Evolutionary conservation across 1,284 basidiomycete genomes (phyloP), one percentile per base, ranked within the genome.

Genomic region (Mycosarcoma mackinlayi): DNA sequence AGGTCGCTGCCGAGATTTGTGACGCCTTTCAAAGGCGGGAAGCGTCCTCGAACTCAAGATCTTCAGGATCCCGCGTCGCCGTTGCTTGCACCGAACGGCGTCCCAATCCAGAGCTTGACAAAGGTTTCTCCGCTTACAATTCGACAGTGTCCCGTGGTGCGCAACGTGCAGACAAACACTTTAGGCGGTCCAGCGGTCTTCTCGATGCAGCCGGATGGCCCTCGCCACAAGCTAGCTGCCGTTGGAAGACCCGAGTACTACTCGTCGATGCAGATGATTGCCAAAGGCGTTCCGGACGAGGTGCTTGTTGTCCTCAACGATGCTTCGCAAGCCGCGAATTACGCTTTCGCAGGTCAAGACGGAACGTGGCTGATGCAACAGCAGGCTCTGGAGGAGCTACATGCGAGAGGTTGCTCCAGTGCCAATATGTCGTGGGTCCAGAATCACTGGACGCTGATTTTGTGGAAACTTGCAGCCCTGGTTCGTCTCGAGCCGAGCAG

Each of bases 401-500:
- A 35, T 2, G 30, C 48, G 10, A 47, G 55, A 9, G 77, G 77
- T 18, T 76, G 68, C n/a, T 27, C 23, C 3, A 85, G 90, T n/a
- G 89, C 87, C 3, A 89, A 88, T 4, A 85, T 88, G 63, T 80
- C 85, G 27, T 98, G 95, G 95, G 89, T 96, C 1, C 87, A 91
- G 34, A 96, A 97, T 77, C 94, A 97, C 75, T 98, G 93, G 91
- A 80, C 85, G 5, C 84, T 94, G 39, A 89, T 98, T 38, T 85
- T 98, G 6, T 98, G 96, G 96, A 98, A 98, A 83, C 84, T 97
- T 10, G 92, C 93, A 1, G 90, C 91, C 4, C 88, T 92, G 86
- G 89, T 89, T 0, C 86, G 87, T 34, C 86, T 93, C 4, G 88
- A 91, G 66, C 72, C 75, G 13, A 52, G 56, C 30, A 47, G 58